A percentile compares a stretch with the other conserved stretches of the same genome.
These are phyloP conservation scores for Neopestalotiopsis sp. DNA, from an alignment of 2,329 filamentous ascomycete species.

Conservation along the genomic window DNA sequence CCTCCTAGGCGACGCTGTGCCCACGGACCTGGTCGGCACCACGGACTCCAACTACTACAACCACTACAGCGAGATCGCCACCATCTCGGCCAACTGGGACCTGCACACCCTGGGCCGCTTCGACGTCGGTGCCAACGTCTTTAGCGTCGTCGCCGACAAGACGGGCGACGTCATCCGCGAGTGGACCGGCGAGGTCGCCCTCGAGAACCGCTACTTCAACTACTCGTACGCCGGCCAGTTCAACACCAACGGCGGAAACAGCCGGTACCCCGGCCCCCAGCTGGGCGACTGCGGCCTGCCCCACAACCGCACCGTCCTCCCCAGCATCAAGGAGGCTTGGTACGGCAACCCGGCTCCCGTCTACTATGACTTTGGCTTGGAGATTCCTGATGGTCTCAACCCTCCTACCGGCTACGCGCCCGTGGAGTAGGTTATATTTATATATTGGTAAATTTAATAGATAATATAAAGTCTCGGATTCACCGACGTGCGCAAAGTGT, in stretches of 20 bases:
- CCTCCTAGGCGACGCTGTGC: conserved; percentile 77
- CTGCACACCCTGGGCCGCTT: conserved; percentile 72
- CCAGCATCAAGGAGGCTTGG: conserved; percentile 44
- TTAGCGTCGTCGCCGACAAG: conserved; percentile 61
- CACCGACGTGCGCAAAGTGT: no score
- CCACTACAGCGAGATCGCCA: conserved; percentile 73
- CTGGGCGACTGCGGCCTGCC: conserved; percentile 32
- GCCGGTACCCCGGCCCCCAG: conserved; percentile 46
- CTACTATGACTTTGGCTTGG: conserved; percentile 47
- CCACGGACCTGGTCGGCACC: conserved; percentile 66
- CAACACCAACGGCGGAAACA: conserved; percentile 42
- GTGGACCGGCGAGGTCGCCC: conserved; percentile 38
- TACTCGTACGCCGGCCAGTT: conserved; percentile 57
- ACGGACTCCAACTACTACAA: conserved; percentile 73
- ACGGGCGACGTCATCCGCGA: conserved; percentile 59
- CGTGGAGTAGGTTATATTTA: not conserved
- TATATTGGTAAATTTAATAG: not conserved
- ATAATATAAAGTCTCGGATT: not conserved
- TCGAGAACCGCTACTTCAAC: conserved; percentile 56
- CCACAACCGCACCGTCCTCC: conserved; percentile 40
- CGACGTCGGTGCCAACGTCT: conserved; percentile 77
- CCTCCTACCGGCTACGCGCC: conserved; percentile 44
- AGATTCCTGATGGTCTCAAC: conserved; percentile 47
- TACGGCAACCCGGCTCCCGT: conserved; percentile 40
- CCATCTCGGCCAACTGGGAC: conserved; percentile 72